A percentile compares a stretch with the other conserved stretches of the same genome.
Evolutionary conservation across 1,284 basidiomycete genomes (phyloP).

Genomic region (Cryptococcus amylolentus): DNA sequence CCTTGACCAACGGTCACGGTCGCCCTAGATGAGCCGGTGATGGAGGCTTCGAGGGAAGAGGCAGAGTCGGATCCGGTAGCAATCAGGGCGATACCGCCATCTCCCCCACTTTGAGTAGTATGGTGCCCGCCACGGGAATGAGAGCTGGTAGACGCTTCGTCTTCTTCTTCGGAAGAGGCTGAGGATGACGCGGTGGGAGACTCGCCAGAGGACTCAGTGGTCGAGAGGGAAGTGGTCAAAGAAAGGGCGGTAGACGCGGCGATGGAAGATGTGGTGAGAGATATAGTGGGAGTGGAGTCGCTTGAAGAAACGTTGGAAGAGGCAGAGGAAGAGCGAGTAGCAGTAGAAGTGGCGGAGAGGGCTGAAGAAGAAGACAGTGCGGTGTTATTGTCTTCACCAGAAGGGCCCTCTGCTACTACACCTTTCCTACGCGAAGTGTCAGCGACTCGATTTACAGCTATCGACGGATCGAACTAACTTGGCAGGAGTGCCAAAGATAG

Average conservation of each 20-base stretch:
- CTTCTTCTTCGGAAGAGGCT: neutral
- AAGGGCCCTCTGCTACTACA: neutral
- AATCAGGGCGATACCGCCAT: neutral
- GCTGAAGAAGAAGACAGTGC: neutral
- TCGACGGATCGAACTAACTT: slow-evolving; percentile 2
- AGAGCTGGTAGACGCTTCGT: neutral
- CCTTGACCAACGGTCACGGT: neutral
- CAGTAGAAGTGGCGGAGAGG: neutral
- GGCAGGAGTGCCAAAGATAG: slow-evolving; percentile 15
- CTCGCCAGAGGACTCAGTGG: neutral
- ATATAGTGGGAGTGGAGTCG: neutral
- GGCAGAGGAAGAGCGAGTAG: neutral
- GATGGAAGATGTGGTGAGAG: neutral
- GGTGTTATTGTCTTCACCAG: neutral
- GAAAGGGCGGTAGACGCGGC: neutral
- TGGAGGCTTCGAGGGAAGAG: neutral
- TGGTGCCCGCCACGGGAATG: neutral
- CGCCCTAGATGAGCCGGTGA: neutral
- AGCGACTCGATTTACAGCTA: neutral
- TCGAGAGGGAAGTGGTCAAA: neutral
- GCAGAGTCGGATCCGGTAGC: neutral
- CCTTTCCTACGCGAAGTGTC: neutral
- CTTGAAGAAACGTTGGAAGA: neutral
- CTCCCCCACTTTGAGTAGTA: neutral
- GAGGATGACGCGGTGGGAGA: neutral